Evolutionary conservation across 2,329 filamentous ascomycete species (phyloP).

Genomic region (Plenodomus biglobosus): DNA sequence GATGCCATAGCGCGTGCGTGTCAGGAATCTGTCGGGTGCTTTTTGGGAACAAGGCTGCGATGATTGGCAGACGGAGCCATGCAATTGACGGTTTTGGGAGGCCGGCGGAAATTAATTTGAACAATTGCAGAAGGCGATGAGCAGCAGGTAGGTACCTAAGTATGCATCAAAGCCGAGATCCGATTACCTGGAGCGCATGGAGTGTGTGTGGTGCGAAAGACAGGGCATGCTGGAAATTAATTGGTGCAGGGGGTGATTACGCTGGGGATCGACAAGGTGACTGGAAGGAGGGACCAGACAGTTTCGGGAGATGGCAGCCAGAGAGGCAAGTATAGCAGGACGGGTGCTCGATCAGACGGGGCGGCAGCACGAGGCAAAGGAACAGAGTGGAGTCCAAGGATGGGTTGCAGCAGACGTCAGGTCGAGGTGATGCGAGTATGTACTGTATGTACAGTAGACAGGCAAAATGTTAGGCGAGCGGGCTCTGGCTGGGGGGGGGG

Average conservation of each 20-base stretch:
- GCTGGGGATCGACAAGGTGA: not conserved
- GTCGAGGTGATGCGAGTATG: too few relatives aligned
- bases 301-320: too few relatives aligned
- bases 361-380: too few relatives aligned
- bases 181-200: not conserved
- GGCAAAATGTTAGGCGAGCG: too few relatives aligned
- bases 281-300: too few relatives aligned
- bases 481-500: too few relatives aligned
- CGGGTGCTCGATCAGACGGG: too few relatives aligned
- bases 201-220: not conserved
- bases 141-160: slow-evolving; percentile 2
- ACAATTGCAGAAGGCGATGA: not conserved
- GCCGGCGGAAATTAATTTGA: slow-evolving; percentile 23
- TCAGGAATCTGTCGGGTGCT: slow-evolving; percentile 3
- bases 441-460: too few relatives aligned
- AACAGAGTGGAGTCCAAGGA: too few relatives aligned
- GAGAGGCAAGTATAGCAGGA: too few relatives aligned
- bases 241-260: not conserved
- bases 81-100: slow-evolving; percentile 1
- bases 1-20: slow-evolving; percentile 1
- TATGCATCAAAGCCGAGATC: slow-evolving; percentile 2
- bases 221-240: not conserved
- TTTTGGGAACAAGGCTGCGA: slow-evolving; percentile 3
- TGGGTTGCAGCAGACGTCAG: too few relatives aligned
- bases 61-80: slow-evolving; percentile 16